phyloP scores from a whole-genome alignment of 1,284 basidiomycete species.

The Mycena citricolor region DNA sequence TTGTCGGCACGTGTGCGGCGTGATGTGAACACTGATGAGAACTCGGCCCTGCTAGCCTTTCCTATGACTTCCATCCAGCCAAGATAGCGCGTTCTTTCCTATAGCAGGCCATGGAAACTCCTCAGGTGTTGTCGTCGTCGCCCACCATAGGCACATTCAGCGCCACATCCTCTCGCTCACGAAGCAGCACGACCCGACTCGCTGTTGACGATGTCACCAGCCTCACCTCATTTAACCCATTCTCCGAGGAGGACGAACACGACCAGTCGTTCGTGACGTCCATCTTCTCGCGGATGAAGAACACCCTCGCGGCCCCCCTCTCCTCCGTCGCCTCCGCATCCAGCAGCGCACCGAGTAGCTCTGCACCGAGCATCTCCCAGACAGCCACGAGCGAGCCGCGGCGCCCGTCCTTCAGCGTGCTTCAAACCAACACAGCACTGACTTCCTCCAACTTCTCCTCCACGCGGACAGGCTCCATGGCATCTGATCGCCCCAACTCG shows the following conservation, averaged over 20 bases:
- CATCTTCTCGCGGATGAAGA: conserved; percentile 75
- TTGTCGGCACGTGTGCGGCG: too few relatives aligned
- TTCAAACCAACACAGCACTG: conserved; percentile 45
- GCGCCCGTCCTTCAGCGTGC: conserved; percentile 49
- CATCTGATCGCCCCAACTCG: conserved; percentile 55
- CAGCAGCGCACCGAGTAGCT: conserved; percentile 26
- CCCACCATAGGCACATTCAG: conserved; percentile 40
- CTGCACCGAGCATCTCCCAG: conserved; percentile 31
- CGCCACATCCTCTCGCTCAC: conserved; percentile 53
- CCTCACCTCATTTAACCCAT: conserved; percentile 81
- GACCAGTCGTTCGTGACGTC: conserved; percentile 79
- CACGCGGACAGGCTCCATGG: conserved; percentile 38
- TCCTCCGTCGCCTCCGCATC: conserved; percentile 47
- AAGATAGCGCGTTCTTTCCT: conserved; percentile 23
- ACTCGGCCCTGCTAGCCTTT: too few relatives aligned
- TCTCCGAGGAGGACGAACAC: conserved; percentile 82
- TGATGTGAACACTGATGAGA: too few relatives aligned
- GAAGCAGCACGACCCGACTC: conserved; percentile 60
- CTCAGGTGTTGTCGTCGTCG: conserved; percentile 38
- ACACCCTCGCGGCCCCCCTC: conserved; percentile 64
- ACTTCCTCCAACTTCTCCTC: conserved; percentile 49
- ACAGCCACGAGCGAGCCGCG: conserved; percentile 46
- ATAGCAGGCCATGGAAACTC: conserved; percentile 21
- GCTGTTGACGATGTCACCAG: conserved; percentile 66
- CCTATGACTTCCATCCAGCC: too few relatives aligned